A percentile compares a stretch with the other conserved stretches of the same genome.
These are phyloP conservation scores for Neonectria faginata DNA, from an alignment of 2,329 filamentous ascomycete species.

Conservation along the genomic window DNA sequence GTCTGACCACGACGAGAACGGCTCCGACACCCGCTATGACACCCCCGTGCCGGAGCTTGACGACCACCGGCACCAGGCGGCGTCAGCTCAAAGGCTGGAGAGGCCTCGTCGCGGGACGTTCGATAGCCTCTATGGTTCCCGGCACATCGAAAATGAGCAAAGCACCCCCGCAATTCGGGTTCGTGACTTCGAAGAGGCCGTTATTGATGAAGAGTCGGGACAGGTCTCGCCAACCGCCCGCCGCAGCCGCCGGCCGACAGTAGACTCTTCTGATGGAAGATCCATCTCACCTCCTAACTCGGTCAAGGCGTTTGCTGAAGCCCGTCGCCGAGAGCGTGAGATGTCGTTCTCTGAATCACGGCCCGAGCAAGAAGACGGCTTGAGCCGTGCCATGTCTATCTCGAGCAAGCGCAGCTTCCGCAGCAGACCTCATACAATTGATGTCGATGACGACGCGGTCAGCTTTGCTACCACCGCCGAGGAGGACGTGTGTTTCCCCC, in stretches of 20 bases:
- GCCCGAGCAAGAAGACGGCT: conserved; percentile 57
- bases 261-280: conserved; percentile 70
- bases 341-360: conserved; percentile 65
- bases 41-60: conserved; percentile 85
- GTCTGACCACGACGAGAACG: conserved; percentile 74
- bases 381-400: conserved; percentile 78
- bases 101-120: conserved; percentile 77
- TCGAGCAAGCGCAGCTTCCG: conserved; percentile 71
- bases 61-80: conserved; percentile 81
- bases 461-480: conserved; percentile 77
- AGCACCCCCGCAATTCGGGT: conserved; percentile 60
- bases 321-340: conserved; percentile 84
- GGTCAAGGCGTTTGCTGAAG: conserved; percentile 95
- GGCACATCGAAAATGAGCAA: conserved; percentile 57
- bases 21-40: conserved; percentile 73
- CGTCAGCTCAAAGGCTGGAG: conserved; percentile 69
- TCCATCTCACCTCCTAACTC: conserved; percentile 93
- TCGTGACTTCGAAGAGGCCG: conserved; percentile 88
- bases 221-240: conserved; percentile 57
- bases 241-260: conserved; percentile 66
- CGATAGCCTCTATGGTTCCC: conserved; percentile 73
- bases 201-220: conserved; percentile 79
- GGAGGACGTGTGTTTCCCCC: conserved; percentile 90
- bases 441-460: conserved; percentile 71
- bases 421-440: conserved; percentile 69